phyloP scores from a whole-genome alignment of 192 early-diverging fungal species.

The Coemansia sp. region DNA sequence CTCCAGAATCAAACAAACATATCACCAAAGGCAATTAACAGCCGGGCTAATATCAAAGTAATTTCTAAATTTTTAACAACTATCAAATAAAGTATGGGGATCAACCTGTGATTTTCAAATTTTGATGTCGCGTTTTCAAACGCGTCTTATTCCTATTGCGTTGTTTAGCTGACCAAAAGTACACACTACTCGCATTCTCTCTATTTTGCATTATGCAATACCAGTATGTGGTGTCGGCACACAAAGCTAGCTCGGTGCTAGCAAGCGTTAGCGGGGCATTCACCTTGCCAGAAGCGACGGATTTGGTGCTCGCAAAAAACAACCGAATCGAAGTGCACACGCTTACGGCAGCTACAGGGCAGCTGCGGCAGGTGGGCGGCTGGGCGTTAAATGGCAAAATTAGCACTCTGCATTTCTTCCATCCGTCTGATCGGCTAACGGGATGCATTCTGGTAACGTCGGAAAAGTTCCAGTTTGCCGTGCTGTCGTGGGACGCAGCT shows the following conservation, averaged over 20 bases:
- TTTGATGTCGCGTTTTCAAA: no score
- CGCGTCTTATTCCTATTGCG: no score
- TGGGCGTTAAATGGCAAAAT: constrained; percentile 72
- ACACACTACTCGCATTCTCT: not conserved
- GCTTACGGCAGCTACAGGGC: constrained; percentile 9
- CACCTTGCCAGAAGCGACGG: constrained; percentile 59
- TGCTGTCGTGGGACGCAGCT: constrained; percentile 66
- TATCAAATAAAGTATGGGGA: no score
- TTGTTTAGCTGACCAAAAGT: no score
- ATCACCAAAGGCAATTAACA: no score
- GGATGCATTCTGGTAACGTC: constrained; percentile 71
- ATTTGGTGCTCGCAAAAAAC: constrained; percentile 69
- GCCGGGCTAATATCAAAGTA: no score
- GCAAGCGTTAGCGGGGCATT: constrained; percentile 67
- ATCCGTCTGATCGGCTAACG: constrained; percentile 47
- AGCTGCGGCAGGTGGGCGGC: constrained; percentile 59
- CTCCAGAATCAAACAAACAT: no score
- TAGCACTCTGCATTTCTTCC: constrained; percentile 47
- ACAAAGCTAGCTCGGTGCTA: constrained; percentile 73
- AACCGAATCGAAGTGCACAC: constrained; percentile 59
- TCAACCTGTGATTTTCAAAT: no score
- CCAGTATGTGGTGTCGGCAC: constrained; percentile 79
- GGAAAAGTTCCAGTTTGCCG: constrained; percentile 64
- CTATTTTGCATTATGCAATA: constrained; percentile 45
- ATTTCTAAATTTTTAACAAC: no score